These are phyloP conservation scores for Aspergillus egyptiacus DNA, from an alignment of 495 filamentous ascomycete genomes.

Conservation along the genomic window DNA sequence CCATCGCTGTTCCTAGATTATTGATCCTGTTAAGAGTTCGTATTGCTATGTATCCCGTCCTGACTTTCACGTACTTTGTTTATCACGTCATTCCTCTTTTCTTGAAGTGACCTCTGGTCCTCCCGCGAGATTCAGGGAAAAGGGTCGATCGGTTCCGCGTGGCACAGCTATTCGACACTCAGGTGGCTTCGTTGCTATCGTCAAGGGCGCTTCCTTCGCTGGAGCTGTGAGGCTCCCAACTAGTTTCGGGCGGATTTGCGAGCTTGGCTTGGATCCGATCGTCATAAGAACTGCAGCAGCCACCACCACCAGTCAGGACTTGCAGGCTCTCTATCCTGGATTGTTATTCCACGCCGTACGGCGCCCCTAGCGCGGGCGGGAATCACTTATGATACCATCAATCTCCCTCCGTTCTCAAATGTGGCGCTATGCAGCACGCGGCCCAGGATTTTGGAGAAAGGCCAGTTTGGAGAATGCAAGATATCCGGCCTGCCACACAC, in stretches of 20 bases:
- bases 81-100: too few relatives aligned
- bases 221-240: background rate
- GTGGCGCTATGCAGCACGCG: conserved; percentile 17
- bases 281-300: background rate
- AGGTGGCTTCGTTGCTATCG: too few relatives aligned
- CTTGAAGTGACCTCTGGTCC: too few relatives aligned
- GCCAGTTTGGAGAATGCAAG: conserved; percentile 6
- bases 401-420: background rate
- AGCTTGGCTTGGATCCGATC: background rate
- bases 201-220: background rate
- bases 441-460: conserved; percentile 1
- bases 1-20: too few relatives aligned
- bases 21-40: too few relatives aligned
- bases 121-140: too few relatives aligned
- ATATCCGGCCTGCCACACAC: conserved; percentile 1
- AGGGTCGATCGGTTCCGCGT: background rate
- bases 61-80: too few relatives aligned
- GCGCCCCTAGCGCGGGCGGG: conserved; percentile 9
- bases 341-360: background rate
- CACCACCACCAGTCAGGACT: background rate
- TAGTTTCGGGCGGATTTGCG: background rate
- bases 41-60: too few relatives aligned
- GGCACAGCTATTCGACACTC: too few relatives aligned
- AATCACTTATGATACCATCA: conserved; percentile 11
- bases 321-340: background rate